Evolutionary conservation across 768 basidiomycete species (phyloP), one percentile per base, ranked within the genome.

Genomic region (Sistotremastrum suecicum): DNA sequence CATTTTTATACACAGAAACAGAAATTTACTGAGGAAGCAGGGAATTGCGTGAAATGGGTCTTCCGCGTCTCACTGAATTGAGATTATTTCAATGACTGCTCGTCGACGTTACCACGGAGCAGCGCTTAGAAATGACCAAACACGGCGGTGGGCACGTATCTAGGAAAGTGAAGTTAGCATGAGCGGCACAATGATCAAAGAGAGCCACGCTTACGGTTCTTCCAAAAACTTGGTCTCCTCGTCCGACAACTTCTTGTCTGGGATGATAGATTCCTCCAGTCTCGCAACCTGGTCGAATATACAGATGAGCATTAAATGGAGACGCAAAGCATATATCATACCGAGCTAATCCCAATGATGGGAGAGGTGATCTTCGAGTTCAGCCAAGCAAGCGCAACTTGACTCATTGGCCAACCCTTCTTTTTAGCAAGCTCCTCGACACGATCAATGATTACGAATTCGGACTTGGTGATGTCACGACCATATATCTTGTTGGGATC

Each of bases 211-310:
- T 53, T 66, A 71, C 45, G 62, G 62, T 42, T 69, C 62, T 12
- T 63, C 59, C 46, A 74, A 62, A 42, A 58, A 60, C 48, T 66
- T 60, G 37, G 59, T 53, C 53, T 74, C 73, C n/a, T 72, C 72
- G 12, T 59, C 54, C 0, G 61, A 63, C 45, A 75, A 56, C 44
- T 62, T 54, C 35, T 35, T 43, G 5, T 34, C 42, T 7, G 42
- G 32, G n/a, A 43, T 34, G 34, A 43, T 36, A 34, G 11, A 10
- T 30, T 28, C 30, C 9, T 43, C 42, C 5, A 43, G 42, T 28
- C 42, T 31, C 9, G 32, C 42, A 9, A 43, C 34, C 42, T 43
- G 10, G 6, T 12, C 12, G 6, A 7, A 39, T 12, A 29, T 7
- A 12, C 38, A 7, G 4, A 39, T 39, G 29, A 6, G 29, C 4